phyloP scores from a whole-genome alignment of 148 eudicot genomes.

The Rhododendron griersonianum region DNA sequence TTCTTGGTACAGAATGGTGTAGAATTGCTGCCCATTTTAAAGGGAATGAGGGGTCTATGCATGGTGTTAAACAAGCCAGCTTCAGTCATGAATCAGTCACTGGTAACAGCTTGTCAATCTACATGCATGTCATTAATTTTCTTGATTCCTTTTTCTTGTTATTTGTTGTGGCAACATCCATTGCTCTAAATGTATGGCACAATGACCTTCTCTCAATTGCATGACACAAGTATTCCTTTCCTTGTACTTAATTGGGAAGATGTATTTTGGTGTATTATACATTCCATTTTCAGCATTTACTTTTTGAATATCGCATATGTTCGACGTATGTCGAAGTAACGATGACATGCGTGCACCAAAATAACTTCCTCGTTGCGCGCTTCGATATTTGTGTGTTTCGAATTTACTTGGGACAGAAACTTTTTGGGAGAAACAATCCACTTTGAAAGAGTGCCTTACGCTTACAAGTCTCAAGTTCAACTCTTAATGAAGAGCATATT shows the following conservation, averaged over 20 bases:
- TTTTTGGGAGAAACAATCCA: too few species aligned
- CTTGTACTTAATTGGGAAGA: not conserved
- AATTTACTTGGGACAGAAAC: too few species aligned
- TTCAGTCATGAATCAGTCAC: not conserved
- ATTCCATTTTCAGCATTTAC: not conserved
- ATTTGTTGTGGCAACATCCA: slow-evolving; percentile 3
- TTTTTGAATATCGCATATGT: not conserved
- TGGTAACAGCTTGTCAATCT: not conserved
- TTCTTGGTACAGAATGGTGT: not conserved
- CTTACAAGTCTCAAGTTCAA: too few species aligned
- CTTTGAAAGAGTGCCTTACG: too few species aligned
- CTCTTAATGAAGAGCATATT: too few species aligned
- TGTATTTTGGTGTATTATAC: not conserved
- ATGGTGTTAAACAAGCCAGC: not conserved
- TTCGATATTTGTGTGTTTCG: too few species aligned
- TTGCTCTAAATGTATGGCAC: not conserved
- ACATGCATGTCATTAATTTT: not conserved
- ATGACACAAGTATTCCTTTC: not conserved
- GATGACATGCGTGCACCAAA: not conserved
- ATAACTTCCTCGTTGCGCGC: not conserved
- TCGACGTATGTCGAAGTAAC: not conserved
- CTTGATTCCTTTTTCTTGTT: not conserved
- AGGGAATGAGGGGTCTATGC: not conserved
- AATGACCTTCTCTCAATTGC: not conserved
- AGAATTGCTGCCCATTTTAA: not conserved